Evolutionary conservation across 176 grass and related monocot genomes (phyloP).

Genomic region (Eragrostis nindensis): DNA sequence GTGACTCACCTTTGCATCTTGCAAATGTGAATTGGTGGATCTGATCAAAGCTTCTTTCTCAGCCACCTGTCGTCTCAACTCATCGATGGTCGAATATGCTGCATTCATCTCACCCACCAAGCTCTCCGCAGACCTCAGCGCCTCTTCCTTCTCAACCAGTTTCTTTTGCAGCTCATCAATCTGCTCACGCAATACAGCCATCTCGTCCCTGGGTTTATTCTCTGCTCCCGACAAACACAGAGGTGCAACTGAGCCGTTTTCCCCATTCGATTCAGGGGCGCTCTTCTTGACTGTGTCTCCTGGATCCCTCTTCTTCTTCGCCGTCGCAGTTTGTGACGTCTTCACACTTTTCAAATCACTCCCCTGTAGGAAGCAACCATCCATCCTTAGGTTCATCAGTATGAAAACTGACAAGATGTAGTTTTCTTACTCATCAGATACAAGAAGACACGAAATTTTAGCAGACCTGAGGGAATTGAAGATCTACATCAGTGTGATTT

Average conservation of each 20-base stretch:
- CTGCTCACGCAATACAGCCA: constrained; percentile 58
- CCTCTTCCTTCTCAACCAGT: constrained; percentile 79
- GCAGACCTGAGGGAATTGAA: not conserved
- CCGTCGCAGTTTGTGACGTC: constrained; percentile 43
- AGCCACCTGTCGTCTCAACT: constrained; percentile 52
- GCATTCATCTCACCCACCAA: constrained; percentile 70
- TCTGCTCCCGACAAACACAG: constrained; percentile 26
- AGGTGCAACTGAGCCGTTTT: constrained; percentile 28
- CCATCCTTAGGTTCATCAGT: not conserved
- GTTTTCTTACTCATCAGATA: not conserved
- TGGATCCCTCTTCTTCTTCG: constrained; percentile 66
- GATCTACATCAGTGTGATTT: constrained; percentile 14
- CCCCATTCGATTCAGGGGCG: constrained; percentile 36
- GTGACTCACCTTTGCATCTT: constrained; percentile 67
- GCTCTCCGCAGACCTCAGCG: constrained; percentile 62
- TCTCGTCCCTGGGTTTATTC: constrained; percentile 63
- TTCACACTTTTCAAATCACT: constrained; percentile 53
- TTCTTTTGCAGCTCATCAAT: constrained; percentile 77
- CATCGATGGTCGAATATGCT: constrained; percentile 57
- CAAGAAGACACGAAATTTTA: not conserved
- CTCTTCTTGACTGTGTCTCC: constrained; percentile 50
- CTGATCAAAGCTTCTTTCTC: constrained; percentile 83
- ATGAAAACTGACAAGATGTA: not conserved
- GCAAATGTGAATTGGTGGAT: constrained; percentile 69
- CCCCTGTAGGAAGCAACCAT: constrained; percentile 38